A percentile compares a stretch with the other conserved stretches of the same genome.
Conservation (phyloP, 2,329 filamentous ascomycete genomes). For the Cladophialophora carrionii region DNA sequence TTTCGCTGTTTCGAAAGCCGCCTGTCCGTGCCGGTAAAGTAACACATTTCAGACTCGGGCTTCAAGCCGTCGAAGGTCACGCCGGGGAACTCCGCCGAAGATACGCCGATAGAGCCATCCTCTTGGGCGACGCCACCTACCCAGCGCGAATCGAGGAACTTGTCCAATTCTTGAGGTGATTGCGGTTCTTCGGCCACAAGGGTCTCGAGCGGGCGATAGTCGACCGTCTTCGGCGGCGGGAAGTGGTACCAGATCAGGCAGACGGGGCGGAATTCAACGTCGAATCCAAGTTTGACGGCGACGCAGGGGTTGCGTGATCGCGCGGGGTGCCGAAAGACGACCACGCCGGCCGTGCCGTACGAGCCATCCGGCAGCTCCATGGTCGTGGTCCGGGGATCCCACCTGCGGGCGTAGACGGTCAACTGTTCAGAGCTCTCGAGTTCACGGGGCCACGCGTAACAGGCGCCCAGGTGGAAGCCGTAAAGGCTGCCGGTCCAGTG, state of each 20-base stretch:
- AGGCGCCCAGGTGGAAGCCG: constrained; percentile 7
- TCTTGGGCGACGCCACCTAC: neutral
- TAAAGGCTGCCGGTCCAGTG: neutral
- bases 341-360: constrained; percentile 2
- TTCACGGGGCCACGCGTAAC: neutral
- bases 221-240: neutral
- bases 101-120: neutral
- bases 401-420: constrained; percentile 1
- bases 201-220: constrained; percentile 1
- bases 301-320: neutral
- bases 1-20: constrained; percentile 1
- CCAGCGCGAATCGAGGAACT: neutral
- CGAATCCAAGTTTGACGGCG: constrained; percentile 12
- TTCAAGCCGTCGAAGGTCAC: neutral
- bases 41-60: neutral
- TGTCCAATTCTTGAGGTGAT: constrained; percentile 2
- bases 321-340: constrained; percentile 6
- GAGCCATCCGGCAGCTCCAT: constrained; percentile 5
- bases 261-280: neutral
- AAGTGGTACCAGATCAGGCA: constrained; percentile 11
- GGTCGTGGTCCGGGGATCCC: neutral
- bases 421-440: neutral
- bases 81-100: neutral
- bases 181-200: constrained; percentile 1
- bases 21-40: neutral